Evolutionary conservation across 2,329 filamentous ascomycete genomes (phyloP).

Genomic region (Chalara sp.): DNA sequence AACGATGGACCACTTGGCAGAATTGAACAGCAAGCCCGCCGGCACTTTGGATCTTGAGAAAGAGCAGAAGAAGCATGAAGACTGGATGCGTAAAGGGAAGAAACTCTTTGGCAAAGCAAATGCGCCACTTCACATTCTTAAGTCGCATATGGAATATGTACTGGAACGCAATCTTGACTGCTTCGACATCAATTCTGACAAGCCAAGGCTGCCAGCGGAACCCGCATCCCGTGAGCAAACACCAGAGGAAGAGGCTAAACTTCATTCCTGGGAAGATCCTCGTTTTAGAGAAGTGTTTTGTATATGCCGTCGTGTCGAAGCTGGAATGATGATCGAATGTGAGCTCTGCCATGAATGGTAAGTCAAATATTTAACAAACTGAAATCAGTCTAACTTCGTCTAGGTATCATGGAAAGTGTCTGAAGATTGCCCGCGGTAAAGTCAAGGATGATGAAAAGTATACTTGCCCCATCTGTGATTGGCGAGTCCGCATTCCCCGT

Average conservation of each 20-base stretch:
- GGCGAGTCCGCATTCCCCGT: constrained; percentile 91
- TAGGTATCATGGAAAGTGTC: constrained; percentile 95
- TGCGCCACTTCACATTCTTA: constrained; percentile 90
- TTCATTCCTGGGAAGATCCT: constrained; percentile 52
- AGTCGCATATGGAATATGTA: constrained; percentile 90
- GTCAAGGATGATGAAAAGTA: constrained; percentile 99
- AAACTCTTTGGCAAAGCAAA: constrained; percentile 98
- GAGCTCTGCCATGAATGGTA: constrained; percentile 97
- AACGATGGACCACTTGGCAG: constrained; percentile 78
- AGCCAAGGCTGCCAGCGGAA: constrained; percentile 83
- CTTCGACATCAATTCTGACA: constrained; percentile 80
- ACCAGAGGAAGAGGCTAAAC: constrained; percentile 42
- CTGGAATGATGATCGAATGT: constrained; percentile 99
- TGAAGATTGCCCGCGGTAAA: constrained; percentile 95
- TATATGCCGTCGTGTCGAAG: constrained; percentile 87
- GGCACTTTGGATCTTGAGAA: constrained; percentile 91
- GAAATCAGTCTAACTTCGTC: constrained; percentile 7
- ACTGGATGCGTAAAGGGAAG: constrained; percentile 98
- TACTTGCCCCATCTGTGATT: constrained; percentile 96
- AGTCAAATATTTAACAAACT: constrained; percentile 27
- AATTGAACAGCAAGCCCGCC: constrained; percentile 84
- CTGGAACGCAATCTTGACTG: constrained; percentile 83
- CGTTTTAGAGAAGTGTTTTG: constrained; percentile 81
- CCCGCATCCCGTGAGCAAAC: constrained; percentile 80
- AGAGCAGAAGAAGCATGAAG: constrained; percentile 89